phyloP scores from a whole-genome alignment of 169 alveolate species.

The Cryptosporidium xiaoi region DNA sequence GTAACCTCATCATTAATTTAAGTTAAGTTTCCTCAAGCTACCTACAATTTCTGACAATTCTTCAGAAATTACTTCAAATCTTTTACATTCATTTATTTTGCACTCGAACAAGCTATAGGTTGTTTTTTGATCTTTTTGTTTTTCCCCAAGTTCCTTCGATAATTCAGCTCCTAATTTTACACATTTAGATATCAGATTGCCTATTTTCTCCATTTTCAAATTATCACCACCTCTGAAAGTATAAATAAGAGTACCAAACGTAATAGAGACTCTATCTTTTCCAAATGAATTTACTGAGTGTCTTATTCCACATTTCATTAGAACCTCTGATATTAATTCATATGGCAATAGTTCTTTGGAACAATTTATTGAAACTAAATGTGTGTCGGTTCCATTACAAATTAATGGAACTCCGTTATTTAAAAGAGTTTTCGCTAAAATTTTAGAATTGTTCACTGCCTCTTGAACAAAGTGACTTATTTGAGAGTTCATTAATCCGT shows the following conservation, averaged over 20 bases:
- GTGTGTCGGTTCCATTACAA: conserved; percentile 85
- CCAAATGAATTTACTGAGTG: conserved; percentile 3
- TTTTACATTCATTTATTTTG: not conserved
- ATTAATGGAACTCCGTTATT: conserved; percentile 76
- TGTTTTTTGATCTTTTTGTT: not conserved
- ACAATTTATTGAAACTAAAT: conserved; percentile 79
- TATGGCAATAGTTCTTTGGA: not conserved
- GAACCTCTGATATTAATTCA: conserved; percentile 3
- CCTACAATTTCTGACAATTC: not conserved
- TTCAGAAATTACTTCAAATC: conserved; percentile 3
- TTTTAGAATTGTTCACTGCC: conserved; percentile 75
- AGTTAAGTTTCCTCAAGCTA: not conserved
- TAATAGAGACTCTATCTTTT: not conserved
- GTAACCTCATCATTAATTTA: not conserved
- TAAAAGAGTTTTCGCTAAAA: conserved; percentile 72
- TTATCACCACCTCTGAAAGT: conserved; percentile 33
- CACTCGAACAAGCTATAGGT: not conserved
- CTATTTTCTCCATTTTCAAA: conserved; percentile 13
- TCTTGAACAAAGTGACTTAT: conserved; percentile 76
- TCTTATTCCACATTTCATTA: conserved; percentile 1
- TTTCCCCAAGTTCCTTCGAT: not conserved
- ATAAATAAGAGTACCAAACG: conserved; percentile 25
- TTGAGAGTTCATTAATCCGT: conserved; percentile 78
- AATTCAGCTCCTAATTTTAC: conserved; percentile 5
- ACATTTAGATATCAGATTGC: conserved; percentile 27